Evolutionary conservation across 495 filamentous ascomycete species (phyloP).

Genomic region (Podospora australis): DNA sequence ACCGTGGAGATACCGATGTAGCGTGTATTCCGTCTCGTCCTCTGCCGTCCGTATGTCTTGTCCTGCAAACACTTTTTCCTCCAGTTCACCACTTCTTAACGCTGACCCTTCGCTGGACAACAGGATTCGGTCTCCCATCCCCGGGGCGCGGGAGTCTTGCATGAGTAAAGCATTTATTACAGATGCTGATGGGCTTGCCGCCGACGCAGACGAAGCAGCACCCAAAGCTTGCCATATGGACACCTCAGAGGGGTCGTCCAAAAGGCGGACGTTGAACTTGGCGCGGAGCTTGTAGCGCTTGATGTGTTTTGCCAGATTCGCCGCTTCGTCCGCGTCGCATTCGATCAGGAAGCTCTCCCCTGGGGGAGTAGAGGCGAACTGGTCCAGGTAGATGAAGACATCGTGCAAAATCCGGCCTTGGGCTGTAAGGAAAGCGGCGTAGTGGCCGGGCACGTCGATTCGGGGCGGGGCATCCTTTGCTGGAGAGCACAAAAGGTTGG

Average conservation of each 20-base stretch:
- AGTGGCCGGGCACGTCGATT: conserved; percentile 47
- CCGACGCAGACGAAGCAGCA: no score
- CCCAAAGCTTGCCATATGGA: conserved; percentile 74
- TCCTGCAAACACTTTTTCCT: no score
- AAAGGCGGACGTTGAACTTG: conserved; percentile 60
- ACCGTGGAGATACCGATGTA: conserved; percentile 70
- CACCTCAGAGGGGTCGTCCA: no score
- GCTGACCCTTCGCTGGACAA: neutral
- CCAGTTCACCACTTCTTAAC: neutral
- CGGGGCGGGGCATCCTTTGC: conserved; percentile 19
- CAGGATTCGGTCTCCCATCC: no score
- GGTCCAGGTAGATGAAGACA: conserved; percentile 73
- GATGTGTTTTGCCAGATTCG: conserved; percentile 59
- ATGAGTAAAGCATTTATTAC: no score
- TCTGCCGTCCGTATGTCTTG: no score
- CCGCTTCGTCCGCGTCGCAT: conserved; percentile 60
- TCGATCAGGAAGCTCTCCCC: conserved; percentile 66
- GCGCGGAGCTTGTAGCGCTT: conserved; percentile 76
- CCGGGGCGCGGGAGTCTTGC: neutral
- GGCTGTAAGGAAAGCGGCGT: conserved; percentile 78
- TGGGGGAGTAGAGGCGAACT: neutral
- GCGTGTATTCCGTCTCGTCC: conserved; percentile 55
- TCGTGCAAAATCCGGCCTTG: conserved; percentile 80
- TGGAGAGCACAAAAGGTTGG: conserved; percentile 48
- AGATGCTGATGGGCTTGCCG: no score